A percentile compares a stretch with the other conserved stretches of the same genome.
Evolutionary conservation across 2,329 filamentous ascomycete species (phyloP).

Genomic region (Epicoccum nigrum): DNA sequence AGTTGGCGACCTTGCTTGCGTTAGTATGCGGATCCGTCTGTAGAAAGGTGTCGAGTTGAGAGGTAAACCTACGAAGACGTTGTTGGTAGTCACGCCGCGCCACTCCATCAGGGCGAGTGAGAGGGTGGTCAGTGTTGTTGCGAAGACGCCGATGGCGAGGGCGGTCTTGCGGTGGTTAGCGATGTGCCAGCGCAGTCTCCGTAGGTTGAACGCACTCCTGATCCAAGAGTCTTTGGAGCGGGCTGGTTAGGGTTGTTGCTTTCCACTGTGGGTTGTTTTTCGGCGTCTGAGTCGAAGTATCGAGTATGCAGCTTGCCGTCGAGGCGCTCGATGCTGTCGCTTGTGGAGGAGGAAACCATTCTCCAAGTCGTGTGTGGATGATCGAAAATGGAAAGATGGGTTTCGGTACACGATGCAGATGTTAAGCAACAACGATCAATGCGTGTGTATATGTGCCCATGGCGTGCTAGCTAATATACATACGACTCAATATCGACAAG

Average conservation of each 20-base stretch:
- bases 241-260: background rate
- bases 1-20: constrained; percentile 52
- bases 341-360: constrained; percentile 12
- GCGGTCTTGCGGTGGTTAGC: constrained; percentile 51
- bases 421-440: background rate
- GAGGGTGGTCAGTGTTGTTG: constrained; percentile 61
- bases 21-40: too few species aligned
- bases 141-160: constrained; percentile 60
- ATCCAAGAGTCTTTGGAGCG: constrained; percentile 20
- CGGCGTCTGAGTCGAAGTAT: constrained; percentile 9
- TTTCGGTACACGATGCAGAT: too few species aligned
- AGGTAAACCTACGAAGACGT: constrained; percentile 50
- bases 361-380: background rate
- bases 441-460: background rate
- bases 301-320: constrained; percentile 13
- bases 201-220: constrained; percentile 28
- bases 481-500: background rate
- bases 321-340: constrained; percentile 8
- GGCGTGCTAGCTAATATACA: background rate
- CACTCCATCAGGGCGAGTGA: constrained; percentile 63
- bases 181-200: constrained; percentile 35
- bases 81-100: constrained; percentile 57
- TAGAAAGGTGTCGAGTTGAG: too few species aligned
- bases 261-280: constrained; percentile 22
- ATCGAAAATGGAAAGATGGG: background rate